Evolutionary conservation across 495 filamentous ascomycete genomes (phyloP), one percentile per base, ranked within the genome.

Genomic region (Entonaema liquescens): DNA sequence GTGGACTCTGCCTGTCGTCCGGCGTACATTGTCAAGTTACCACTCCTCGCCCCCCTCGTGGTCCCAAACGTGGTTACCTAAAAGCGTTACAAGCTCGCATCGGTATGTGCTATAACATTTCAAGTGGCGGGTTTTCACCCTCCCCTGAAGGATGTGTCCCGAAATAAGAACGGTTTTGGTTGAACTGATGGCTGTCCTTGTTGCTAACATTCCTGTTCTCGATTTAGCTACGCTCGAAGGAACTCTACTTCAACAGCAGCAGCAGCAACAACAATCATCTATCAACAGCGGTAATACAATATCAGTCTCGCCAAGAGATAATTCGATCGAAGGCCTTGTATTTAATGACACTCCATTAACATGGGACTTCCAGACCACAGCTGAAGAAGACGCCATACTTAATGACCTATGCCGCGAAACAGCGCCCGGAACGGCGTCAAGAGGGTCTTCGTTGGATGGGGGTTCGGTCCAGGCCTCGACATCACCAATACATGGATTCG

Each of bases 71-170:
- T 53, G 70, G 70, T 4, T 73, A 73, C 59, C 47, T 73, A 28
- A 73, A 73, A 49, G 70, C 70, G 8, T 53, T 73, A n/a, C 70
- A 73, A 65, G 70, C 70, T 65, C 70, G 70, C 17, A 73, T 73
- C 8, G 70, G 70, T 73, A 73, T 2, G 25, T 12, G 5, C 40
- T 50, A 8, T 42, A 1, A 25, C 12, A 15, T 35, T 29, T 23
- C 7, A 5, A 21, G 2, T 21, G 17, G 8, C 8, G 19, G 19
- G 29, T 47, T 21, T 23, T 23, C 3, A 9, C 17, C 17, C 33
- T 3, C 12, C n/a, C 15, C 2, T 17, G 6, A 5, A 12, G n/a
- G 28, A 21, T 28, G 31, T 54, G 3, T 2, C n/a, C 0, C 25
- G 13, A 42, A 21, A 29, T 52, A 31, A 21, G 5, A 21, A 36